Conservation (phyloP, 2,329 filamentous ascomycete species). For the Colletotrichum paranaense region DNA sequence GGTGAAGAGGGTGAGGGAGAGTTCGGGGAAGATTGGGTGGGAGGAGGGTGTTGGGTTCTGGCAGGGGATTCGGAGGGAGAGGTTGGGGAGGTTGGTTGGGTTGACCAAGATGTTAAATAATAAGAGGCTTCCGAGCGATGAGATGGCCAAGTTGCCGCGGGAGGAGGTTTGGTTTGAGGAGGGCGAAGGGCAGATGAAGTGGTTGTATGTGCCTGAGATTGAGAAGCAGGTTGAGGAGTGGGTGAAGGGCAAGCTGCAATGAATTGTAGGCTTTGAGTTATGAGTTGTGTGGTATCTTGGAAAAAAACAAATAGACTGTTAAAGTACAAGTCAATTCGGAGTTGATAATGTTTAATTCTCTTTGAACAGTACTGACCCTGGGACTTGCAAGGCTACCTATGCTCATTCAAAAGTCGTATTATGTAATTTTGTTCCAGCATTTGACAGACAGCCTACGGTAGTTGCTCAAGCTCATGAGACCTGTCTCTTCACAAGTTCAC, state of each 20-base stretch:
- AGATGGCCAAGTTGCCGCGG: conserved; percentile 27
- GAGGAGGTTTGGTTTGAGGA: conserved; percentile 33
- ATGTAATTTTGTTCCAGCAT: no score
- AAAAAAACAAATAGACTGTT: not conserved
- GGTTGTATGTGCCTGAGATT: conserved; percentile 55
- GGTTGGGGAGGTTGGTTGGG: conserved; percentile 58
- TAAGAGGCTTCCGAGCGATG: conserved; percentile 54
- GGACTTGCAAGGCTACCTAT: not conserved
- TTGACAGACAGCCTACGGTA: not conserved
- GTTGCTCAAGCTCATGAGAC: not conserved
- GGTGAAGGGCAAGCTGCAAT: conserved; percentile 21
- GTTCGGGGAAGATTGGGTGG: conserved; percentile 36
- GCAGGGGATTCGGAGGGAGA: conserved; percentile 59
- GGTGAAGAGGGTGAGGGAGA: conserved; percentile 40
- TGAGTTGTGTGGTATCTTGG: not conserved
- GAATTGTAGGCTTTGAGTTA: not conserved
- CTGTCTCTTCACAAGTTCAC: not conserved
- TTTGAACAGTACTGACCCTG: not conserved
- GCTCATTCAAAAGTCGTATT: no score
- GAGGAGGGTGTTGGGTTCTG: conserved; percentile 51
- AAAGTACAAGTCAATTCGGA: not conserved
- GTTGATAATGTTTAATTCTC: not conserved
- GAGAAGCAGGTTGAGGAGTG: conserved; percentile 47
- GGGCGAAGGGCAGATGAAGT: conserved; percentile 43
- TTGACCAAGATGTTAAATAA: conserved; percentile 61